These are phyloP conservation scores for Ophiocordyceps polyrhachis-furcata DNA, from an alignment of 2,329 filamentous ascomycete genomes.

Conservation along the genomic window DNA sequence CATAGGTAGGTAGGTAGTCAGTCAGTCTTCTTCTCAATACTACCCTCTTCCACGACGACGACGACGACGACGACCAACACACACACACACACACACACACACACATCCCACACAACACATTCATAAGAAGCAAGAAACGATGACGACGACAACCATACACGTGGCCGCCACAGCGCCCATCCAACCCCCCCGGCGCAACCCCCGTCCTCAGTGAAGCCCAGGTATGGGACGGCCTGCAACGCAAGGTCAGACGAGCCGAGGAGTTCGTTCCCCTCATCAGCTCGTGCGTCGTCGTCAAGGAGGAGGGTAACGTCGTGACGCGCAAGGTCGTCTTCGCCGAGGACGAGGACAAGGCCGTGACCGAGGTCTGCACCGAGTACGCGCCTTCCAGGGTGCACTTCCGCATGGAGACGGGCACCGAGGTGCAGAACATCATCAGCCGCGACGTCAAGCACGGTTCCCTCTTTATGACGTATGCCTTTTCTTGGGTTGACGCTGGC, in stretches of 20 bases:
- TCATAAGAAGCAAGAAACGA: too few species aligned
- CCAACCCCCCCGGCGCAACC: neutral
- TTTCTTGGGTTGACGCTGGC: slow-evolving; percentile 11
- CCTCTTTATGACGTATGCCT: slow-evolving; percentile 15
- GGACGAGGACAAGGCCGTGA: slow-evolving; percentile 3
- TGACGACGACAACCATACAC: neutral
- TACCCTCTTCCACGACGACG: neutral
- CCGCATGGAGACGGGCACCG: slow-evolving; percentile 11
- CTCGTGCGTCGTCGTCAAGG: neutral
- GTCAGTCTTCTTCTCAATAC: too few species aligned
- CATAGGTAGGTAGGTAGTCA: too few species aligned
- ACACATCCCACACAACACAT: too few species aligned
- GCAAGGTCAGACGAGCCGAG: neutral
- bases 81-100: too few species aligned
- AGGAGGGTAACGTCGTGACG: slow-evolving; percentile 2
- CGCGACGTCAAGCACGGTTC: slow-evolving; percentile 4
- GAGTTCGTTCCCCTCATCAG: neutral
- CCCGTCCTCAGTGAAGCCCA: neutral
- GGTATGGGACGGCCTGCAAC: neutral
- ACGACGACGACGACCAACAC: too few species aligned
- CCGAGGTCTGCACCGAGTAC: slow-evolving; percentile 13
- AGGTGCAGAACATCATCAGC: slow-evolving; percentile 13
- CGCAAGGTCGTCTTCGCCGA: slow-evolving; percentile 9
- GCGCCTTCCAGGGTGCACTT: slow-evolving; percentile 13
- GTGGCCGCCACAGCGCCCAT: neutral